phyloP scores from a whole-genome alignment of 2,329 filamentous ascomycete species.

The Basipetospora chlamydospora region DNA sequence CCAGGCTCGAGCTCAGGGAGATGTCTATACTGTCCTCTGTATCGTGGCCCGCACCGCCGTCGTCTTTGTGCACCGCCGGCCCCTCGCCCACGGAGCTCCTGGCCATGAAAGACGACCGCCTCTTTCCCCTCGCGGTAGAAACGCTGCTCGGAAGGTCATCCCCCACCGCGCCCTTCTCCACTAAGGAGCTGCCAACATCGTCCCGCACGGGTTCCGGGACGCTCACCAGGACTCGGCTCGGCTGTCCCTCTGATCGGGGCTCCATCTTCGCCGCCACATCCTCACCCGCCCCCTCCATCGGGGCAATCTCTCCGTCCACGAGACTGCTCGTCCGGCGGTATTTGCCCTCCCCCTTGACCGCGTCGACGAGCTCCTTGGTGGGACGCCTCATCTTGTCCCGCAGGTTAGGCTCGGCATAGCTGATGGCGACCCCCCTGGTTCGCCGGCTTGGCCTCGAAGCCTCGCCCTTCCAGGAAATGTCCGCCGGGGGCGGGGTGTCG shows the following conservation, averaged over 20 bases:
- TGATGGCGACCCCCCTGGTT: slow-evolving; percentile 48
- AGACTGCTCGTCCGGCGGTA: slow-evolving; percentile 27
- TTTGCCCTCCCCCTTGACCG: slow-evolving; percentile 51
- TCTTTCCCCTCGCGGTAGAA: slow-evolving; percentile 25
- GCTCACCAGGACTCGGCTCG: too few species aligned
- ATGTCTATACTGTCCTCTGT: slow-evolving; percentile 3
- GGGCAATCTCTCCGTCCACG: slow-evolving; percentile 12
- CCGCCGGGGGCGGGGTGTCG: slow-evolving; percentile 45
- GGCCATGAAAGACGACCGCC: slow-evolving; percentile 18
- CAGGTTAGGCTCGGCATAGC: slow-evolving; percentile 71
- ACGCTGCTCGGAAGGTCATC: slow-evolving; percentile 18
- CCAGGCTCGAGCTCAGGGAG: slow-evolving; percentile 1
- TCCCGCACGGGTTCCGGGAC: slow-evolving; percentile 7
- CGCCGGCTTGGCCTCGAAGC: slow-evolving; percentile 52
- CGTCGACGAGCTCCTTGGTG: slow-evolving; percentile 61
- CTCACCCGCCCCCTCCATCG: slow-evolving; percentile 14
- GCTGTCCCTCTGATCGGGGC: slow-evolving; percentile 2
- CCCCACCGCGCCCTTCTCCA: slow-evolving; percentile 20
- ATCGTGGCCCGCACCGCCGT: not conserved
- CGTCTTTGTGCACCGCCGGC: not conserved
- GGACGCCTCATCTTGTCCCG: slow-evolving; percentile 74
- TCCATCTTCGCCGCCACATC: slow-evolving; percentile 18
- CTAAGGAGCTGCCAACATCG: slow-evolving; percentile 24
- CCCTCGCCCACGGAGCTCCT: not conserved
- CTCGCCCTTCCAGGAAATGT: slow-evolving; percentile 40